A percentile compares a stretch with the other conserved stretches of the same genome.
phyloP scores from a whole-genome alignment of 2,329 filamentous ascomycete species.

The Ophiostoma ulmi region DNA sequence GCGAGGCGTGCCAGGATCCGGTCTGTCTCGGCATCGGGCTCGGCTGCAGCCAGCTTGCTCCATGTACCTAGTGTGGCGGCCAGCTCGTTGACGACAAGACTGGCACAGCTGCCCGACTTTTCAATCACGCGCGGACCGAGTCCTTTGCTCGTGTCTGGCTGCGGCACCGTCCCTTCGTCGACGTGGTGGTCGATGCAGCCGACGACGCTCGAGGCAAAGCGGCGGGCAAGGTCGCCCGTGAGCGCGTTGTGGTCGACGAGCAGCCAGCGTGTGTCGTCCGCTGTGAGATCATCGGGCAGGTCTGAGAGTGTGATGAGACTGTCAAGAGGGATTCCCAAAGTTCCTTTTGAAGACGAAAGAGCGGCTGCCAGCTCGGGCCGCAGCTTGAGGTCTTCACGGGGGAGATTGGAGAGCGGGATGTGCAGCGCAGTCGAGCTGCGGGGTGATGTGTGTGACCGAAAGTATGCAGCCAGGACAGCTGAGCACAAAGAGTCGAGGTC shows the following conservation, averaged over 20 bases:
- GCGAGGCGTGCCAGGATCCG: conserved; percentile 56
- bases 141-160: conserved; percentile 35
- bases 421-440: conserved; percentile 47
- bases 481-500: conserved; percentile 78
- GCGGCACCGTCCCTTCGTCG: conserved; percentile 57
- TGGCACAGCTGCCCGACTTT: conserved; percentile 67
- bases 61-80: conserved; percentile 38
- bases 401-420: conserved; percentile 69
- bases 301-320: conserved; percentile 61
- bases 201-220: conserved; percentile 42
- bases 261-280: conserved; percentile 61
- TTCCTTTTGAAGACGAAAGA: conserved; percentile 36
- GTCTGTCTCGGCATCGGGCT: conserved; percentile 37
- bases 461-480: conserved; percentile 67
- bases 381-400: conserved; percentile 61
- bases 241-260: conserved; percentile 76
- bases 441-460: conserved; percentile 54
- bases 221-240: conserved; percentile 53
- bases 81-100: conserved; percentile 60
- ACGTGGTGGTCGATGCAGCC: conserved; percentile 76
- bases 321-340: conserved; percentile 45
- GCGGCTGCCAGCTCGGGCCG: conserved; percentile 67
- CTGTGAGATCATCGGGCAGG: conserved; percentile 43
- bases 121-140: conserved; percentile 54
- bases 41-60: conserved; percentile 42